Conservation (phyloP, 2,329 filamentous ascomycete species). For the Trichoderma sp. region DNA sequence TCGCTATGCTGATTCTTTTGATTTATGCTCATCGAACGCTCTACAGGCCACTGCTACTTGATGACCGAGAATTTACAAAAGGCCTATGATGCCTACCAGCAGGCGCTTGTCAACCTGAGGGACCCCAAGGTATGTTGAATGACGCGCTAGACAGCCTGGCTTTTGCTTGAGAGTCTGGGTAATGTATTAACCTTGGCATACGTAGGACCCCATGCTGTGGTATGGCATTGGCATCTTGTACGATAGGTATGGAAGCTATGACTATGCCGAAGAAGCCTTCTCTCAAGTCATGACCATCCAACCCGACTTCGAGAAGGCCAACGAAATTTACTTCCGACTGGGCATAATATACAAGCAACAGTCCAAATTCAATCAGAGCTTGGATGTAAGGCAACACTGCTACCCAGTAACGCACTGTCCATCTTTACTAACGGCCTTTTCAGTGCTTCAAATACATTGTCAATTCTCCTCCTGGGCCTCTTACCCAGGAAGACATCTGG, state of each 20-base stretch:
- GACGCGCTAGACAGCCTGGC: too few species aligned
- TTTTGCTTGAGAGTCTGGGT: neutral
- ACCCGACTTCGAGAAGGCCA: conserved; percentile 95
- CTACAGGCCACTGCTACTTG: conserved; percentile 85
- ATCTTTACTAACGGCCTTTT: neutral
- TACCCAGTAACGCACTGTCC: neutral
- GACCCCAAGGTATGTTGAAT: conserved; percentile 74
- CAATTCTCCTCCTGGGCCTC: conserved; percentile 80
- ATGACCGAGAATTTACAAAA: conserved; percentile 99
- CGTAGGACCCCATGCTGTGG: conserved; percentile 91
- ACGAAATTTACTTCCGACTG: conserved; percentile 96
- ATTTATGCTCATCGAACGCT: conserved; percentile 21
- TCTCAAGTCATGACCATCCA: conserved; percentile 99
- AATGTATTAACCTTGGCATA: conserved; percentile 33
- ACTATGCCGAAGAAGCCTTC: conserved; percentile 97
- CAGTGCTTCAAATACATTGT: conserved; percentile 99
- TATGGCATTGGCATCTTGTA: conserved; percentile 98
- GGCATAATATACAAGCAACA: conserved; percentile 99
- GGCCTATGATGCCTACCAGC: conserved; percentile 94
- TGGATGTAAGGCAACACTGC: conserved; percentile 64
- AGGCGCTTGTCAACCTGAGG: conserved; percentile 85
- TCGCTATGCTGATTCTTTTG: neutral
- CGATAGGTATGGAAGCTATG: conserved; percentile 90
- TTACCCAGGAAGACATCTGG: conserved; percentile 98
- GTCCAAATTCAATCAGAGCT: conserved; percentile 84